Evolutionary conservation across 768 basidiomycete genomes (phyloP).

Genomic region (Collybiopsis luxurians): DNA sequence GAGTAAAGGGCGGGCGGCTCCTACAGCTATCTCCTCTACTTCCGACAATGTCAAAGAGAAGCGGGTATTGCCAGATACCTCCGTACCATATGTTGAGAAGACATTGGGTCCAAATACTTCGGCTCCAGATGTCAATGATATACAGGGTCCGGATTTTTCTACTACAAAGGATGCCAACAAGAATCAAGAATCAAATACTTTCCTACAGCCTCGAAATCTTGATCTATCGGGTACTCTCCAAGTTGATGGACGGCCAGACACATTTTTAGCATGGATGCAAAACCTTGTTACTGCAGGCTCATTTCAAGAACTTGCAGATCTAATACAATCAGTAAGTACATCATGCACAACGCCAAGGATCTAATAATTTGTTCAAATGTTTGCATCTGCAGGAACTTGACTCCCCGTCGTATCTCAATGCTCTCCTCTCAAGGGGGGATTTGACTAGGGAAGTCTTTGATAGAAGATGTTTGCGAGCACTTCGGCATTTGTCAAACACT

Average conservation of each 20-base stretch:
- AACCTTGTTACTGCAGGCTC: neutral
- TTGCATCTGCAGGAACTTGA: neutral
- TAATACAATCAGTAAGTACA: neutral
- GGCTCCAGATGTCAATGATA: no score
- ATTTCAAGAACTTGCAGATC: neutral
- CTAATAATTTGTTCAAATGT: neutral
- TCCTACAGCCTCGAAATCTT: conserved; percentile 13
- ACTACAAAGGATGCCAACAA: no score
- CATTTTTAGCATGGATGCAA: no score
- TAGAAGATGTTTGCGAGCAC: neutral
- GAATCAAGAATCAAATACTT: no score
- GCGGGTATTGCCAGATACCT: conserved; percentile 8
- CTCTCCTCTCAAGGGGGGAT: neutral
- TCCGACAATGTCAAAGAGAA: conserved; percentile 26
- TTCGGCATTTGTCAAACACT: neutral
- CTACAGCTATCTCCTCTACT: conserved; percentile 23
- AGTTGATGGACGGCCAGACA: no score
- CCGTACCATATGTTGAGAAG: no score
- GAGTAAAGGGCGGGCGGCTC: conserved; percentile 31
- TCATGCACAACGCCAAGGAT: neutral
- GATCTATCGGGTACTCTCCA: neutral
- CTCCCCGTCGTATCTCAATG: neutral
- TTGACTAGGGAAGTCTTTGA: neutral
- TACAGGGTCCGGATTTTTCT: no score
- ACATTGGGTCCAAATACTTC: no score